Conservation (phyloP, 2,329 filamentous ascomycete genomes). For the Fusarium sacchari region DNA sequence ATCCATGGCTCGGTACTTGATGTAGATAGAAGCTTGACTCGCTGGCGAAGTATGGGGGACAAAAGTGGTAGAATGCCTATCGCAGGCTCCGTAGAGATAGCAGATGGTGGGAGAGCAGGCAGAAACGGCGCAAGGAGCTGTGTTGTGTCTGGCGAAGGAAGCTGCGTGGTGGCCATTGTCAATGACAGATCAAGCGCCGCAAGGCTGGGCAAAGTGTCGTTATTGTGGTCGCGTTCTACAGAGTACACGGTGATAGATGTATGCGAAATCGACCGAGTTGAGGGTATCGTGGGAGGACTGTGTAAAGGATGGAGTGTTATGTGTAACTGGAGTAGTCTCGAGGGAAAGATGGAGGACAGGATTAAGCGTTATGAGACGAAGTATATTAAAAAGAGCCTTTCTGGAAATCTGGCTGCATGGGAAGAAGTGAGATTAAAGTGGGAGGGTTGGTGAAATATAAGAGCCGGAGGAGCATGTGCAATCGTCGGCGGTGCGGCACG, state of each 20-base stretch:
- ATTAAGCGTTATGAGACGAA: neutral
- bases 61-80: constrained; percentile 67
- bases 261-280: neutral
- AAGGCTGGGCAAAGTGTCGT: neutral
- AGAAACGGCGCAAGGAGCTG: constrained; percentile 65
- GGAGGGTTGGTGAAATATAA: constrained; percentile 11
- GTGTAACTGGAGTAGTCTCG: constrained; percentile 20
- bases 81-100: constrained; percentile 67
- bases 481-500: constrained; percentile 38
- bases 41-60: constrained; percentile 72
- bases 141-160: constrained; percentile 58
- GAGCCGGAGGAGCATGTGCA: constrained; percentile 5
- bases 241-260: neutral
- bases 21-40: constrained; percentile 72
- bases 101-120: constrained; percentile 67
- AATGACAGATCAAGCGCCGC: neutral
- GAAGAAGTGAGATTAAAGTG: neutral
- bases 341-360: constrained; percentile 14
- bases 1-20: constrained; percentile 75
- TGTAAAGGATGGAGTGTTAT: constrained; percentile 20
- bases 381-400: neutral
- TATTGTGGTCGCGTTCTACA: constrained; percentile 10
- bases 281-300: constrained; percentile 1
- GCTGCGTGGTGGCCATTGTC: constrained; percentile 44
- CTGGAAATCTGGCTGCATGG: neutral